phyloP scores from a whole-genome alignment of 345 rosid genomes.

The Capsella bursapastoris region DNA sequence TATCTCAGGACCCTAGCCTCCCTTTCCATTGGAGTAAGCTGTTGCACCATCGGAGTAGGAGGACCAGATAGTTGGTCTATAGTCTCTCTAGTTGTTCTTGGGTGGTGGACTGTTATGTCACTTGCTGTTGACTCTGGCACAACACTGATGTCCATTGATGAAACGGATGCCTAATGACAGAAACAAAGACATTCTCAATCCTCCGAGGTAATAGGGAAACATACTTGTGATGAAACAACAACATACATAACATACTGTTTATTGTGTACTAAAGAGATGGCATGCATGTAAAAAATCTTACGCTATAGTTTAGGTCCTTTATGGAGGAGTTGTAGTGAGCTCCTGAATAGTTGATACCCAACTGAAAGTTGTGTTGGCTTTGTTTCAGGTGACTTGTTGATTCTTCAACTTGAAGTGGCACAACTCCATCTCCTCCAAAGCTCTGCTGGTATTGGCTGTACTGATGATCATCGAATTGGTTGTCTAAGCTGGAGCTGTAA shows the following conservation, averaged over 20 bases:
- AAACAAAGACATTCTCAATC: slow-evolving; percentile 7
- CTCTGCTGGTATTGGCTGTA: slow-evolving; percentile 52
- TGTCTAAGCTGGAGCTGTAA: slow-evolving; percentile 60
- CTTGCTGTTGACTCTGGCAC: slow-evolving; percentile 81
- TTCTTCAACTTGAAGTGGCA: slow-evolving; percentile 63
- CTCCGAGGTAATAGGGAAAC: not conserved
- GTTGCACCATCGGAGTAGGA: slow-evolving; percentile 61
- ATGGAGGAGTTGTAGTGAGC: slow-evolving; percentile 57
- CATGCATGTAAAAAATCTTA: slow-evolving; percentile 40
- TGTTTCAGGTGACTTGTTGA: slow-evolving; percentile 51
- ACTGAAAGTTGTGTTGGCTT: slow-evolving; percentile 54
- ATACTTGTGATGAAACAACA: not conserved
- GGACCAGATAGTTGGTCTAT: slow-evolving; percentile 61
- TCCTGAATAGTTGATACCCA: slow-evolving; percentile 58
- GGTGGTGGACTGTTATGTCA: slow-evolving; percentile 61
- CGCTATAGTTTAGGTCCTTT: slow-evolving; percentile 50
- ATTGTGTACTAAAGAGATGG: not conserved
- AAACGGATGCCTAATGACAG: slow-evolving; percentile 58
- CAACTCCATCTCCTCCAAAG: slow-evolving; percentile 71
- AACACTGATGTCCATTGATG: slow-evolving; percentile 70
- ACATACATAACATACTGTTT: not conserved
- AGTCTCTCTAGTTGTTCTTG: slow-evolving; percentile 61
- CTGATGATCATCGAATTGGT: slow-evolving; percentile 54
- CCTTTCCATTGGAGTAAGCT: slow-evolving; percentile 79
- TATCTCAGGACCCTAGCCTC: slow-evolving; percentile 91